These are phyloP conservation scores for Cymbopogon flexuosus DNA, from an alignment of 202 grass and related monocot genomes.

Conservation along the genomic window DNA sequence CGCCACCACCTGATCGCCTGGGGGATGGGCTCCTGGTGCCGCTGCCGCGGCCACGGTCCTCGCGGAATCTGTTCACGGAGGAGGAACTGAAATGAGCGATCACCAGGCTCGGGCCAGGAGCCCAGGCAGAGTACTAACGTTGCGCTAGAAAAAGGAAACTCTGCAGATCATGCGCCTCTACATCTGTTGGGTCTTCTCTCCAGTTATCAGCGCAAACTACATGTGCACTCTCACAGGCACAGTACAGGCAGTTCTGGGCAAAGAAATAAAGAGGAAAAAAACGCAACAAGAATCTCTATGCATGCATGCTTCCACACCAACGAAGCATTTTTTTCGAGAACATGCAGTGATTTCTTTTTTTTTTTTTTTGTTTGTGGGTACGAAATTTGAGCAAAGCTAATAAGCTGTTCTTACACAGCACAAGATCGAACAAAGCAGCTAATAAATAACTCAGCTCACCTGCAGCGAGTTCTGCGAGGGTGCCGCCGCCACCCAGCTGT, in stretches of 20 bases:
- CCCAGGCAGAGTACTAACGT: not conserved
- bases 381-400: not conserved
- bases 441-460: slow-evolving; percentile 11
- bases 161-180: not conserved
- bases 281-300: not conserved
- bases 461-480: not conserved
- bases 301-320: not conserved
- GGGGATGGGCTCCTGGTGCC: not conserved
- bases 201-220: not conserved
- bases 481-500: not conserved
- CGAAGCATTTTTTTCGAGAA: not conserved
- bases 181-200: not conserved
- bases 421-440: not conserved
- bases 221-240: not conserved
- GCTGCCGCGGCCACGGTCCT: not conserved
- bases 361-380: not conserved
- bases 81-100: slow-evolving; percentile 2
- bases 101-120: not conserved
- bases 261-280: not conserved
- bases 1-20: not conserved
- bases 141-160: not conserved
- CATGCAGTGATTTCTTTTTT: not conserved
- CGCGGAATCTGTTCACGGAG: slow-evolving; percentile 27
- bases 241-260: not conserved
- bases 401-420: not conserved